Evolutionary conservation across 257 asterid genomes (phyloP).

Genomic region (Solanum pennellii): DNA sequence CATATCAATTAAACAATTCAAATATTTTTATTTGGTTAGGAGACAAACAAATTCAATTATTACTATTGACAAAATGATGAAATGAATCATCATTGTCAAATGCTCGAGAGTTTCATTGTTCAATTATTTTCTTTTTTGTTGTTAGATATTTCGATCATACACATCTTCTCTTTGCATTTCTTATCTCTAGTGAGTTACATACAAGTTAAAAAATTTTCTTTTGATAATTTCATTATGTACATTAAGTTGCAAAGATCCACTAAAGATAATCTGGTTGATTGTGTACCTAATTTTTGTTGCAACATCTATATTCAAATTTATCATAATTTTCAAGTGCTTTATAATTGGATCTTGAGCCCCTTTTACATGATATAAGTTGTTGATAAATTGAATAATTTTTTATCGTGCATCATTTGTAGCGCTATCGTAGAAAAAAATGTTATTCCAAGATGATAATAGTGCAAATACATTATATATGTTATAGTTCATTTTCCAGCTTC

Average conservation of each 20-base stretch:
- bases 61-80: background rate
- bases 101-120: too few relatives aligned
- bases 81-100: too few relatives aligned
- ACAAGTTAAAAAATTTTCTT: accelerated
- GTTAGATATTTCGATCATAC: background rate
- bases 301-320: too few relatives aligned
- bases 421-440: too few relatives aligned
- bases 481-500: too few relatives aligned
- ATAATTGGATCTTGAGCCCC: too few relatives aligned
- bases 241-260: background rate
- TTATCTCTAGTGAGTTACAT: background rate
- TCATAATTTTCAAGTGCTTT: background rate
- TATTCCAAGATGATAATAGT: background rate
- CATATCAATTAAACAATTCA: background rate
- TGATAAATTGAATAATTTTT: background rate
- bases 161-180: too few relatives aligned
- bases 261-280: too few relatives aligned
- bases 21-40: too few relatives aligned
- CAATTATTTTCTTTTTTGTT: too few relatives aligned
- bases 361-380: background rate
- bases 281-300: background rate
- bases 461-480: background rate
- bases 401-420: background rate
- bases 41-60: background rate
- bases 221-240: too few relatives aligned